Evolutionary conservation across 225 moss, liverwort and hornwort species (phyloP).

Genomic region (Climacium dendroides): DNA sequence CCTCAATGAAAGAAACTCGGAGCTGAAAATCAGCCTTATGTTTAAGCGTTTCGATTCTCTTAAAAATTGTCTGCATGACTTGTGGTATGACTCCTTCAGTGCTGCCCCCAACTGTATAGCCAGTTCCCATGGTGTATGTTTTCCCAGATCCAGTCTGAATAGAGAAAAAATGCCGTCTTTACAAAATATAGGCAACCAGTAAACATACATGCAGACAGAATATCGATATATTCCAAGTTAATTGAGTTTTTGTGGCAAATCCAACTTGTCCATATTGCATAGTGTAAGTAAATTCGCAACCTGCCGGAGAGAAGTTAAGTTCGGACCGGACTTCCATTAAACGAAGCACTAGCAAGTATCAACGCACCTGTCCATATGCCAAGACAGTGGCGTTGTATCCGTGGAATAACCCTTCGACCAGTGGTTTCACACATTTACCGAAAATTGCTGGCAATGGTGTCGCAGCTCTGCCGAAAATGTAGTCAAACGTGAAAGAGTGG

Average conservation of each 20-base stretch:
- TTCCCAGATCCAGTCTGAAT: slow-evolving; percentile 89
- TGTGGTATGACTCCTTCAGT: slow-evolving; percentile 78
- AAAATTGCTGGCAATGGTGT: slow-evolving; percentile 59
- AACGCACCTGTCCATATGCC: slow-evolving; percentile 85
- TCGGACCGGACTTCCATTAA: neutral
- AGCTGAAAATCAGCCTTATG: slow-evolving; percentile 86
- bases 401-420: slow-evolving; percentile 89
- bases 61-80: slow-evolving; percentile 86
- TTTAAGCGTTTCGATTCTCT: slow-evolving; percentile 54
- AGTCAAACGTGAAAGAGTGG: slow-evolving; percentile 90
- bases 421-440: slow-evolving; percentile 75
- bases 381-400: slow-evolving; percentile 96
- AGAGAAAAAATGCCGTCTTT: neutral
- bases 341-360: neutral
- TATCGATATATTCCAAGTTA: neutral
- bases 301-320: neutral
- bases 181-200: neutral
- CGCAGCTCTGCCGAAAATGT: slow-evolving; percentile 69
- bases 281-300: neutral
- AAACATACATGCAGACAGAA: neutral
- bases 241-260: neutral
- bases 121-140: slow-evolving; percentile 96
- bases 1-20: slow-evolving; percentile 97
- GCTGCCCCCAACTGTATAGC: slow-evolving; percentile 71
- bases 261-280: neutral